phyloP scores from a whole-genome alignment of 2,329 filamentous ascomycete genomes.

The Ophiostoma sp. region DNA sequence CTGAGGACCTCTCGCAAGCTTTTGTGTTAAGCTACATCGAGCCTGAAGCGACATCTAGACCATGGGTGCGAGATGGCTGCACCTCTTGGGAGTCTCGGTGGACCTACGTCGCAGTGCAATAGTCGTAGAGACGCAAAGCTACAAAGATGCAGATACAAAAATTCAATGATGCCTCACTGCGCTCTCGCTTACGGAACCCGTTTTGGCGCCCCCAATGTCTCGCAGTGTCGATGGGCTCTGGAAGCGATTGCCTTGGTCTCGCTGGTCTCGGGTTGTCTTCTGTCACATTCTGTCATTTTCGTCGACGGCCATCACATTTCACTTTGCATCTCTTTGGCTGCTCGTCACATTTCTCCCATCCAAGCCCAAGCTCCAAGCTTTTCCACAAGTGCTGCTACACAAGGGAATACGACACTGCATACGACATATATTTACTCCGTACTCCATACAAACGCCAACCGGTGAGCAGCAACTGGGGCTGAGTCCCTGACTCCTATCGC shows the following conservation, averaged over 20 bases:
- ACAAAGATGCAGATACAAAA: no score
- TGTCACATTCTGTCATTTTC: background rate
- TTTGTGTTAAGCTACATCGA: no score
- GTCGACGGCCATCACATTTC: no score
- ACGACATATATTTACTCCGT: background rate
- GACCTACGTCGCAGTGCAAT: no score
- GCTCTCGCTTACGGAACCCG: background rate
- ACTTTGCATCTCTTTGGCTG: no score
- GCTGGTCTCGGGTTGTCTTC: background rate
- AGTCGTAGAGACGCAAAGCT: no score
- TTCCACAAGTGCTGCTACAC: constrained; percentile 6
- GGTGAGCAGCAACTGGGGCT: background rate
- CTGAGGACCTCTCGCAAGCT: no score
- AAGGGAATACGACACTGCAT: background rate
- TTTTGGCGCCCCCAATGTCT: background rate
- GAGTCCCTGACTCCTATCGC: no score
- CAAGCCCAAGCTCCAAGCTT: background rate
- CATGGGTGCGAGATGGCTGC: no score
- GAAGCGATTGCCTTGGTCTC: background rate
- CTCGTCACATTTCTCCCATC: background rate
- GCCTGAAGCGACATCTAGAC: no score
- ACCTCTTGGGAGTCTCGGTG: no score
- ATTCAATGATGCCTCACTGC: background rate
- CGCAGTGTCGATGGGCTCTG: background rate
- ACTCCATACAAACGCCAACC: background rate